These are phyloP conservation scores for Paecilomyces variotii DNA, from an alignment of 2,329 filamentous ascomycete species.

Conservation along the genomic window DNA sequence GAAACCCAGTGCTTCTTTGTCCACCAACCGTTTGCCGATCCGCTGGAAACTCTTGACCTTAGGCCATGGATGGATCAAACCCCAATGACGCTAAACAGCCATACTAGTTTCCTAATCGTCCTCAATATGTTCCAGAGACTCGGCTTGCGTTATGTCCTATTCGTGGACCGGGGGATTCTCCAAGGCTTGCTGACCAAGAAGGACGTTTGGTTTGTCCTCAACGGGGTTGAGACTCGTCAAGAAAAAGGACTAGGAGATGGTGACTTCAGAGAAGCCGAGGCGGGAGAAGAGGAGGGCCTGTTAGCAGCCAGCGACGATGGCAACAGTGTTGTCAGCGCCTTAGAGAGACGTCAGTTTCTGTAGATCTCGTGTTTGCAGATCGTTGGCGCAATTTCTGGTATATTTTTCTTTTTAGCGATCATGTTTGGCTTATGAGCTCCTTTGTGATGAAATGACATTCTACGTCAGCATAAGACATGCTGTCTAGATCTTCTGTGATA, in stretches of 20 bases:
- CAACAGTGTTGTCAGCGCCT: constrained; percentile 22
- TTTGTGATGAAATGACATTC: background rate
- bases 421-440: background rate
- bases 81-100: constrained; percentile 76
- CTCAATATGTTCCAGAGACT: constrained; percentile 92
- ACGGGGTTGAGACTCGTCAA: constrained; percentile 57
- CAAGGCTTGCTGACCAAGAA: constrained; percentile 92
- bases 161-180: constrained; percentile 71
- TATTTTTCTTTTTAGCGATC: background rate
- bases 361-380: constrained; percentile 6
- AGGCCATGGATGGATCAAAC: constrained; percentile 99
- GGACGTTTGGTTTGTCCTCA: constrained; percentile 89
- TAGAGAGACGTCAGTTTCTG: constrained; percentile 23
- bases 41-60: constrained; percentile 70
- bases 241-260: constrained; percentile 22
- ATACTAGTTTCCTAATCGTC: constrained; percentile 71
- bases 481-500: background rate
- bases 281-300: constrained; percentile 30
- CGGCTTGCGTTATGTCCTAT: constrained; percentile 81
- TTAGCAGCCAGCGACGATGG: constrained; percentile 27
- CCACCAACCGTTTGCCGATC: constrained; percentile 74
- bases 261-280: constrained; percentile 16
- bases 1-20: constrained; percentile 77
- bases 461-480: background rate
- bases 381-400: background rate